A percentile compares a stretch with the other conserved stretches of the same genome.
Evolutionary conservation across 495 filamentous ascomycete species (phyloP).

Genomic region (Hypoxylon subgilvum): DNA sequence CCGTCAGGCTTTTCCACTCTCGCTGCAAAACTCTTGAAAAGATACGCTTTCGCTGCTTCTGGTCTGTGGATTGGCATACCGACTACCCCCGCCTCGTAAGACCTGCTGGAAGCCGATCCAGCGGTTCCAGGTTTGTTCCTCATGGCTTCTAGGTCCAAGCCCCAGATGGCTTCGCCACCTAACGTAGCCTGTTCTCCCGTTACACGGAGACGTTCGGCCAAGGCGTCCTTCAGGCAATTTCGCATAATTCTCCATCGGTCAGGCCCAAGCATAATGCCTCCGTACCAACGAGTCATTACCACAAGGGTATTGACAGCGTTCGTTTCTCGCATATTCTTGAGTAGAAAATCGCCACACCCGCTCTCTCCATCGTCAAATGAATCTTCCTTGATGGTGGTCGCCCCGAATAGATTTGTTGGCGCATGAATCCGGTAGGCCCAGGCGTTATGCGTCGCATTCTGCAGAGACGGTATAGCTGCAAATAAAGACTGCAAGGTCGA

Average conservation of each 20-base stretch:
- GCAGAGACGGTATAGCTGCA: slow-evolving; percentile 46
- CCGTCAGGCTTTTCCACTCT: slow-evolving; percentile 11
- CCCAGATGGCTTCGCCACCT: slow-evolving; percentile 70
- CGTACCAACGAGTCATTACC: slow-evolving; percentile 92
- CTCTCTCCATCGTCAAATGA: slow-evolving; percentile 93
- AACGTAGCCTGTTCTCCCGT: slow-evolving; percentile 48
- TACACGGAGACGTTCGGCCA: slow-evolving; percentile 53
- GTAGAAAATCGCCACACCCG: slow-evolving; percentile 78
- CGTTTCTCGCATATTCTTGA: slow-evolving; percentile 80
- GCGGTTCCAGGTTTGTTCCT: slow-evolving; percentile 44
- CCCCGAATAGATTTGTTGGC: slow-evolving; percentile 37
- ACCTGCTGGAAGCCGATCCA: slow-evolving; percentile 32
- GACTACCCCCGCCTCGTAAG: slow-evolving; percentile 43
- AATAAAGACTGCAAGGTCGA: slow-evolving; percentile 50
- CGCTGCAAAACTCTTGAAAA: slow-evolving; percentile 65
- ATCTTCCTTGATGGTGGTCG: slow-evolving; percentile 67
- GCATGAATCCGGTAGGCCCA: slow-evolving; percentile 56
- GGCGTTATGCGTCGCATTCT: slow-evolving; percentile 58
- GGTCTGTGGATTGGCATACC: slow-evolving; percentile 71
- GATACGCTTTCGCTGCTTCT: slow-evolving; percentile 64
- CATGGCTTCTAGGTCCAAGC: slow-evolving; percentile 74
- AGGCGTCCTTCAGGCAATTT: slow-evolving; percentile 52
- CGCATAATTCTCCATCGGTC: slow-evolving; percentile 72
- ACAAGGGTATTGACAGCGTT: slow-evolving; percentile 82
- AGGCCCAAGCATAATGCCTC: slow-evolving; percentile 82